Evolutionary conservation across 73 alveolate genomes (phyloP), one percentile per base, ranked within the genome.

Genomic region (Symbiodinium natans): DNA sequence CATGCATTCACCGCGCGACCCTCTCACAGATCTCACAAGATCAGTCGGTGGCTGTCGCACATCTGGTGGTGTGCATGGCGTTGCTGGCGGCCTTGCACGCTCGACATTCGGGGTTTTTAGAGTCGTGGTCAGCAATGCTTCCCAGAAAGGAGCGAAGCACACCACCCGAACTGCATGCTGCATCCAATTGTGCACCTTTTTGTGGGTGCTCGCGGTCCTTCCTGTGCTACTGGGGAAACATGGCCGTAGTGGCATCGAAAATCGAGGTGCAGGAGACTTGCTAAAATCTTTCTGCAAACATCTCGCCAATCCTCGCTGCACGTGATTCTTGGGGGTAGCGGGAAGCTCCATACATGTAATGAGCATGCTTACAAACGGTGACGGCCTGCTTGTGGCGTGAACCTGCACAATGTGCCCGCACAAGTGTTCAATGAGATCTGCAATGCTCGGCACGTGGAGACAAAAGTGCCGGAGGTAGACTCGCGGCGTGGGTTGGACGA

Each of bases 201-300:
- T 52, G 71, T n/a, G n/a, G n/a, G n/a, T n/a, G n/a, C n/a, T n/a
- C n/a, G n/a, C n/a, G n/a, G n/a, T n/a, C n/a, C n/a, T n/a, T n/a
- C n/a, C n/a, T n/a, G n/a, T n/a, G n/a, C 80, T 63, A 36, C 80
- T n/a, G 80, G 80, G 36, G 33, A 63, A 63, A 63, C 80, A 63
- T 63, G 13, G 80, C 80, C 80, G 36, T 63, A 31, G 36, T 23
- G 80, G 38, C 80, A 29, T 63, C 80, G 80, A 63, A 63, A 63
- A 63, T 63, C 80, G 80, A 63, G 80, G 80, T 63, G 80, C 80
- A 63, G 36, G 80, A 63, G 80, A 29, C 33, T 63, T 63, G 80
- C 80, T 63, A 63, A 23, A 29, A 29, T n/a, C 36, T 63, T 25
- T 63, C 80, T 63, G 80, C 80, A 63, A 63, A 23, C 80, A 29